Conservation (phyloP, 306 rosid genomes). For the Abrus pulchellus region DNA sequence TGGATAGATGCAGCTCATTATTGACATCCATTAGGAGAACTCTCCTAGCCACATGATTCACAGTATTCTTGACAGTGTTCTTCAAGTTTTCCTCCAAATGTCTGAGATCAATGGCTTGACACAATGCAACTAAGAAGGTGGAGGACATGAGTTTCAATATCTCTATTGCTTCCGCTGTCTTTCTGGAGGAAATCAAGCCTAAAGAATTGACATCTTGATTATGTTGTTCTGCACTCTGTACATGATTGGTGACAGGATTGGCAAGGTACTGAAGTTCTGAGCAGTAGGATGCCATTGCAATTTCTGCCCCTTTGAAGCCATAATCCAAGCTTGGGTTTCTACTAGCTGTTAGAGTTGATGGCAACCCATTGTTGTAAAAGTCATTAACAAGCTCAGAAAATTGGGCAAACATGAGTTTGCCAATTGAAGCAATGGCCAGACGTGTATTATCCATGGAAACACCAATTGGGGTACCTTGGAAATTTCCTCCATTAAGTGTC, state of each 20-base stretch:
- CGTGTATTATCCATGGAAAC: conserved; percentile 94
- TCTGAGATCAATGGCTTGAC: conserved; percentile 90
- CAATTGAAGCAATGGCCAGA: conserved; percentile 82
- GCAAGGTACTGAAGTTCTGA: conserved; percentile 92
- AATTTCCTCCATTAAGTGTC: conserved; percentile 93
- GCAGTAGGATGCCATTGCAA: conserved; percentile 97
- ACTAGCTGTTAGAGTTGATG: conserved; percentile 81
- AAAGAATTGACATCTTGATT: conserved; percentile 95
- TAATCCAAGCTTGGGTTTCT: conserved; percentile 89
- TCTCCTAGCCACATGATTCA: conserved; percentile 76
- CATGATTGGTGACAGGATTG: conserved; percentile 93
- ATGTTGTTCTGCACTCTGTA: conserved; percentile 96
- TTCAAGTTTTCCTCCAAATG: conserved; percentile 86
- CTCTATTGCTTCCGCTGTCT: conserved; percentile 84
- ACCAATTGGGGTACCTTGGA: conserved; percentile 97
- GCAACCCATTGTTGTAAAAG: conserved; percentile 85
- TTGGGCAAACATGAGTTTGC: conserved; percentile 91
- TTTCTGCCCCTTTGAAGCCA: conserved; percentile 90
- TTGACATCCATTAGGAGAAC: conserved; percentile 65
- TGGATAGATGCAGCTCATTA: conserved; percentile 85
- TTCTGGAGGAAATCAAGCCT: conserved; percentile 83
- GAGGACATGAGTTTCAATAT: conserved; percentile 86
- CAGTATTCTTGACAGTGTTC: conserved; percentile 66
- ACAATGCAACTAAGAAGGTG: conserved; percentile 80
- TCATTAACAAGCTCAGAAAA: conserved; percentile 96